phyloP scores from a whole-genome alignment of 306 rosid species.

The Trifolium fragiferum region DNA sequence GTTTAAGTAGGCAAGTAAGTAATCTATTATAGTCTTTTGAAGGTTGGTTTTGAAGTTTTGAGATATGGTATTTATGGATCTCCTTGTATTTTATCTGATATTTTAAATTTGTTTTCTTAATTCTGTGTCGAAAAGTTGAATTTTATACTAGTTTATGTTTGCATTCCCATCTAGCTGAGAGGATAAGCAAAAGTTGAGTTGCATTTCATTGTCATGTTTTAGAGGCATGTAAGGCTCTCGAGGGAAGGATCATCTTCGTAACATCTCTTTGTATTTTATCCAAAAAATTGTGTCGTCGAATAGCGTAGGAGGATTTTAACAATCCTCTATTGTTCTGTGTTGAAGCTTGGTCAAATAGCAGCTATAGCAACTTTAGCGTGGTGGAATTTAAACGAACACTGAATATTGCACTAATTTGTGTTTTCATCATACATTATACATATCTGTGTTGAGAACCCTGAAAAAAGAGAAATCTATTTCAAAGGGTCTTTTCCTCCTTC shows the following conservation, averaged over 20 bases:
- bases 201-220: neutral
- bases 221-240: neutral
- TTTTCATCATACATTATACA: conserved; percentile 18
- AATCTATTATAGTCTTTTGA: neutral
- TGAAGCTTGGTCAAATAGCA: neutral
- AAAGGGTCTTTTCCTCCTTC: neutral
- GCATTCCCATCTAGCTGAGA: neutral
- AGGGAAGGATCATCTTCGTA: conserved; percentile 9
- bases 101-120: conserved; percentile 4
- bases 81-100: neutral
- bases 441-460: neutral
- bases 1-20: neutral
- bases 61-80: conserved; percentile 7
- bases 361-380: neutral
- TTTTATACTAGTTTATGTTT: conserved; percentile 6
- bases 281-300: neutral
- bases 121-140: conserved; percentile 1
- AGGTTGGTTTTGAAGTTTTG: neutral
- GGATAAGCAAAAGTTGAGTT: conserved; percentile 25
- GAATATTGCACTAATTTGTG: conserved; percentile 16
- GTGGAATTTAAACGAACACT: neutral
- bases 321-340: neutral
- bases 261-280: neutral
- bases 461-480: too few species aligned
- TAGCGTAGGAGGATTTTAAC: neutral